These are phyloP conservation scores for Podaxis sp. DNA, from an alignment of 768 basidiomycete species.

Conservation along the genomic window DNA sequence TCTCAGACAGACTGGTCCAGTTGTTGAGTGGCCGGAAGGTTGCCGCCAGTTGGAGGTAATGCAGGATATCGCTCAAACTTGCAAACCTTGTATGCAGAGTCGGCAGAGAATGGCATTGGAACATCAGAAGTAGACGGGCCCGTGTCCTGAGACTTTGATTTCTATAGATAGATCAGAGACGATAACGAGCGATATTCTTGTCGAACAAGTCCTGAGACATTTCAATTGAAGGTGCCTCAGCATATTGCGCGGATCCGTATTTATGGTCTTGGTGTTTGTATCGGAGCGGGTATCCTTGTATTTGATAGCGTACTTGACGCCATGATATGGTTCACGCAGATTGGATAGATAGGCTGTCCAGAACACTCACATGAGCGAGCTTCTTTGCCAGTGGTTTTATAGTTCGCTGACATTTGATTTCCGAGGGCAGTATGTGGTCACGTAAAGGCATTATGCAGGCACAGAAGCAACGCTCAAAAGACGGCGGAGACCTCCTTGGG, in stretches of 20 bases:
- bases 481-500: neutral
- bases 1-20: too few relatives aligned
- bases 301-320: neutral
- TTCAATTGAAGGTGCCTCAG: neutral
- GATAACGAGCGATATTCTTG: neutral
- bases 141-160: neutral
- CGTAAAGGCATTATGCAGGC: neutral
- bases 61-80: neutral
- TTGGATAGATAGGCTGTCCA: neutral
- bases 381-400: neutral
- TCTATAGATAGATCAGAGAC: neutral
- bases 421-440: neutral
- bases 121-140: neutral
- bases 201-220: neutral
- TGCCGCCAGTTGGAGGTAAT: neutral
- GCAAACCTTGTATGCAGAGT: neutral
- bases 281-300: too few relatives aligned
- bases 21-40: neutral
- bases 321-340: neutral
- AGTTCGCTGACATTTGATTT: constrained; percentile 1
- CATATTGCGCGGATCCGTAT: neutral
- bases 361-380: neutral
- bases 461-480: constrained; percentile 8
- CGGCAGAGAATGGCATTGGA: neutral
- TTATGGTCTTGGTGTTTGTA: neutral